Conservation (phyloP, 495 filamentous ascomycete genomes). For the Bombardia bombarda region DNA sequence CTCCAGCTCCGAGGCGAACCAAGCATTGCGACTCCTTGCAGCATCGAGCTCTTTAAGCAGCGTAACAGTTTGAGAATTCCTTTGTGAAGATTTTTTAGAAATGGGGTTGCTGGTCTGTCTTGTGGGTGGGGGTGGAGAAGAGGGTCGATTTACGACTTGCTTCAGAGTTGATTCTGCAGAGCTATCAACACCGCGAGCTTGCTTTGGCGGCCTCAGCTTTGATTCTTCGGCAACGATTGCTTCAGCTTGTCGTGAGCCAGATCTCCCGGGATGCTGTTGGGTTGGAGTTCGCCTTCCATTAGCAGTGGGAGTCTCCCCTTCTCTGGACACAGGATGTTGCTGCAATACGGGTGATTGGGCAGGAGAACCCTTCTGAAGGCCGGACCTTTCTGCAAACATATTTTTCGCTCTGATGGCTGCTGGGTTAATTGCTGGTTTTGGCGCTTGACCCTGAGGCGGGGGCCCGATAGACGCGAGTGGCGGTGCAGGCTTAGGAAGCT, state of each 20-base stretch:
- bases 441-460: conserved; percentile 79
- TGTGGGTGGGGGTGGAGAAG: conserved; percentile 44
- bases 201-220: conserved; percentile 24
- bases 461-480: conserved; percentile 71
- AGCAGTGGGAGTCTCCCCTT: conserved; percentile 33
- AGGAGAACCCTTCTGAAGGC: conserved; percentile 27
- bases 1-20: conserved; percentile 93
- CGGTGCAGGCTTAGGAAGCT: conserved; percentile 63
- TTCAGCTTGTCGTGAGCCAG: conserved; percentile 22
- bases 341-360: conserved; percentile 48
- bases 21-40: conserved; percentile 78
- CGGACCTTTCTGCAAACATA: conserved; percentile 32
- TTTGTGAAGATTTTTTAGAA: conserved; percentile 38
- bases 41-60: conserved; percentile 77
- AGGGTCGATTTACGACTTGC: conserved; percentile 32
- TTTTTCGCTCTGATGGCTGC: conserved; percentile 26
- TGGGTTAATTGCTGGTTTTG: conserved; percentile 47
- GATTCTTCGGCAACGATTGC: conserved; percentile 16
- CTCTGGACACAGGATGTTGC: conserved; percentile 34
- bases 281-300: conserved; percentile 60
- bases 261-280: conserved; percentile 15
- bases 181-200: conserved; percentile 39
- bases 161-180: conserved; percentile 36
- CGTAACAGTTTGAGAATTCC: conserved; percentile 52
- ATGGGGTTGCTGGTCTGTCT: conserved; percentile 44